These are phyloP conservation scores for Globisporangium orthogonon DNA, from an alignment of 352 stramenopile genomes.

Conservation along the genomic window DNA sequence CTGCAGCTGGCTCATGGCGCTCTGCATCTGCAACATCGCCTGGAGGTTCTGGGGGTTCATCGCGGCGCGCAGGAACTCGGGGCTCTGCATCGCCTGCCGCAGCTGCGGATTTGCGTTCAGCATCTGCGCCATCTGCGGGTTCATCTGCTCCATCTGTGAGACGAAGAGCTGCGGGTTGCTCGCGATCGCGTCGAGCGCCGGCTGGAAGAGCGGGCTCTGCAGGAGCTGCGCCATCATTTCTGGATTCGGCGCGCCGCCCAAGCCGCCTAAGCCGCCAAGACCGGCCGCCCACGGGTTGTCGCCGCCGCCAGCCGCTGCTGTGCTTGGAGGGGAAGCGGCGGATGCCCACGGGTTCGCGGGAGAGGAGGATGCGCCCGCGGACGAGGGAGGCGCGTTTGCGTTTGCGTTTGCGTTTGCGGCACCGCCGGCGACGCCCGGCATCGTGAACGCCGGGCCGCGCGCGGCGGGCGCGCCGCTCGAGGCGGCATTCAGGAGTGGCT, in stretches of 20 bases:
- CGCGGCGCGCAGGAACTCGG: slow-evolving; percentile 75
- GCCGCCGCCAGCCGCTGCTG: not conserved
- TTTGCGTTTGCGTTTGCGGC: slow-evolving; percentile 6
- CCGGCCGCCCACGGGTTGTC: slow-evolving; percentile 9
- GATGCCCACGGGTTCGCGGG: slow-evolving; percentile 58
- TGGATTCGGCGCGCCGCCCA: slow-evolving; percentile 32
- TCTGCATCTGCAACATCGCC: slow-evolving; percentile 90
- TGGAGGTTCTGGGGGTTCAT: slow-evolving; percentile 90
- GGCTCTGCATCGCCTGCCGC: slow-evolving; percentile 87
- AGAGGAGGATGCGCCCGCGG: slow-evolving; percentile 3
- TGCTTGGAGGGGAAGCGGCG: slow-evolving; percentile 2
- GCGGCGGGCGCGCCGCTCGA: slow-evolving; percentile 37
- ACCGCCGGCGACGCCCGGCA: slow-evolving; percentile 70
- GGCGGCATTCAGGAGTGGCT: slow-evolving; percentile 93
- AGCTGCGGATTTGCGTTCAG: slow-evolving; percentile 86
- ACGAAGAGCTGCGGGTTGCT: slow-evolving; percentile 76
- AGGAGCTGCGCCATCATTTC: slow-evolving; percentile 83
- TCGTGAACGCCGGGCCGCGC: slow-evolving; percentile 68
- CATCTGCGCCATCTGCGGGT: slow-evolving; percentile 85
- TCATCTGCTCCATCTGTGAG: slow-evolving; percentile 84
- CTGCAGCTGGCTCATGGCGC: slow-evolving; percentile 80
- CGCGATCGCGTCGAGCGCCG: slow-evolving; percentile 75
- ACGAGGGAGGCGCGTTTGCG: too few relatives aligned
- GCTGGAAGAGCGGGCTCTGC: slow-evolving; percentile 84
- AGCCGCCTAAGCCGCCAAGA: slow-evolving; percentile 3